Evolutionary conservation across 768 basidiomycete species (phyloP), one percentile per base, ranked within the genome.

Genomic region (Rhodosporidiobolus sp.): DNA sequence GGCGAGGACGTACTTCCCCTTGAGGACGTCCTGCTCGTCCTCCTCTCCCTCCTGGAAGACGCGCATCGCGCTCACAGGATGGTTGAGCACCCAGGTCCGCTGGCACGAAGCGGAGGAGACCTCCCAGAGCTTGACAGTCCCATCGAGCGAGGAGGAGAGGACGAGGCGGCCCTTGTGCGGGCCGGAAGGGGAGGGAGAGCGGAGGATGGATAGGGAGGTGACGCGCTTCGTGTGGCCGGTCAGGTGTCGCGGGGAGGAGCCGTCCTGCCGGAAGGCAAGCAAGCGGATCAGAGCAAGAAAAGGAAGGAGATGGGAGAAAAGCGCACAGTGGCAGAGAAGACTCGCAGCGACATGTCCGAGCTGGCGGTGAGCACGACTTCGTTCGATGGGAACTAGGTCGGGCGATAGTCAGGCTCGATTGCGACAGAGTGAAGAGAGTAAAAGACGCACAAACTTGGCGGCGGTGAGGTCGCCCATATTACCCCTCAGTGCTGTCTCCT

Each of bases 51-150:
- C 30, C 22, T 49, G 22, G n/a, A 56, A 22, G 59, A 69, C 68
- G 3, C 4, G 22, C 26, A 73, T 22, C 24, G 63, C 19, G n/a
- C 43, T 62, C 56, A 71, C 48, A 2, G 75, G 69, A 10, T 68
- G 50, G 0, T 57, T 0, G 24, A 69, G 35, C 4, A 10, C 26
- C 63, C 68, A 71, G 20, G 85, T 81, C 17, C 83, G 78, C 16
- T 87, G 83, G 69, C 84, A 83, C 30, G 83, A 79, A 4, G 85
- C 86, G 14, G 83, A 82, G 4, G 86, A 84, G 14, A 91, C 86
- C 72, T 90, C 88, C 90, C 91, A 91, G 7, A 90, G 81, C 59
- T 87, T 84, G 32, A 91, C 78, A 0, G 88, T 88, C 5, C 87
- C 86, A 78, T 92, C 90, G 67, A 87, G 86, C 0, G 88, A 86